phyloP scores from a whole-genome alignment of 768 basidiomycete genomes.

The Mycena olivaceomarginata region DNA sequence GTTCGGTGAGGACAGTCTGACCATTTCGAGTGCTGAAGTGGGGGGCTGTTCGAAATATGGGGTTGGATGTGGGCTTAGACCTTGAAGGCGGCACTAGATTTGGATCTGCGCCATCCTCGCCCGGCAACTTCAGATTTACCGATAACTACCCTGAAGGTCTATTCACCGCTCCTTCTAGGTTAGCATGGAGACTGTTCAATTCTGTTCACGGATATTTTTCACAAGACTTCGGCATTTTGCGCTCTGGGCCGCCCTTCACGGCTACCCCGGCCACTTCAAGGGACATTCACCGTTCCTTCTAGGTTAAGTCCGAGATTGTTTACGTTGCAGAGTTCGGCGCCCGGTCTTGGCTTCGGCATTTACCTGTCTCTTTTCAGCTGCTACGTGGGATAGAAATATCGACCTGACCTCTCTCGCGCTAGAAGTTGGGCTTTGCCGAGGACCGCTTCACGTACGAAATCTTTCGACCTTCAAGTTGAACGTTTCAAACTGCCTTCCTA shows the following conservation, averaged over 20 bases:
- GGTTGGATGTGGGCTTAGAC: neutral
- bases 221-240: too few species aligned
- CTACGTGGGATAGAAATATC: too few species aligned
- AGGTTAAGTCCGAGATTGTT: too few species aligned
- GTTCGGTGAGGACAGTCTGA: constrained; percentile 16
- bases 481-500: neutral
- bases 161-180: neutral
- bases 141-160: neutral
- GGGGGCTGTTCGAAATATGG: neutral
- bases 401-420: too few species aligned
- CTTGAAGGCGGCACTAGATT: neutral
- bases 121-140: neutral
- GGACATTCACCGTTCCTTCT: too few species aligned
- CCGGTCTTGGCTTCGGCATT: neutral
- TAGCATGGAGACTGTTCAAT: neutral
- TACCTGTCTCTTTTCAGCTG: too few species aligned
- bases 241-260: too few species aligned
- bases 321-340: neutral
- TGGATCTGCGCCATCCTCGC: neutral
- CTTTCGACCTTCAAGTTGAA: neutral
- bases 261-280: too few species aligned
- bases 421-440: too few species aligned
- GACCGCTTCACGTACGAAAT: neutral
- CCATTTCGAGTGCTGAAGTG: constrained; percentile 13
- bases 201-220: neutral